Base-by-base conservation (phyloP, 2,329 filamentous ascomycete species). In the Myriosclerotinia duriaeana region DNA sequence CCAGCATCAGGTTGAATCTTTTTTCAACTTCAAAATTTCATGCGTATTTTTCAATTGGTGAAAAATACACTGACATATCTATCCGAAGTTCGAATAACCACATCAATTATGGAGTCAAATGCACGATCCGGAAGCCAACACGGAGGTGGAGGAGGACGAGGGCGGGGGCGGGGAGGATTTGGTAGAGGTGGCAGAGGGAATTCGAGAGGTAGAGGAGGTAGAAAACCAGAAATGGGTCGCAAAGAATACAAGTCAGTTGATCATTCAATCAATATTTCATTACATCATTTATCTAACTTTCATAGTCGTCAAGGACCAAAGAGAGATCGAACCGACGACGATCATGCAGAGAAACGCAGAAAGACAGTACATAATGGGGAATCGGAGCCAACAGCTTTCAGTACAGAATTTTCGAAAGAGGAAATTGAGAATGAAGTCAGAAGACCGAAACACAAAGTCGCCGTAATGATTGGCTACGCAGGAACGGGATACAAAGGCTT, bases 401-500 rank as follows among this genome's bases (percentile, higher is more conserved):
- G 78, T 6, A 74, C 77, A 30, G 78, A 80, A 4, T 90, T 89
- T 73, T 81, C 86, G 64, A 85, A 91, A 73, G 92, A 95, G 70
- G 93, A 97, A 79, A 94, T 97, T 72, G 91, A 90, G 15, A 87
- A 88, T 56, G 95, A 99, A 78, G 89, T 89, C 76, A 88, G 94
- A 70, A 87, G 88, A 66, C 95, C 95, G 34, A 99, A 99, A 84
- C 89, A 91, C 78, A 99, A 99, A 81, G 94, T 97, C 60, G 95
- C 94, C 52, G 93, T 99, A 42, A 82, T 98, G 82, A 89, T 99
- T 73, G 95, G 95, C 20, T 99, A 99, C 78, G 93, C 93, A 7
- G 95, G 95, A 60, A 97, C 92, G 12, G 95, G 95, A 20, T 99
- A 99, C 82, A 93, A 92, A 80, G 95, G 95, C 74, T 96, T 99